Conservation (phyloP, 805 yeast genomes). For the Suhomyces sp. region DNA sequence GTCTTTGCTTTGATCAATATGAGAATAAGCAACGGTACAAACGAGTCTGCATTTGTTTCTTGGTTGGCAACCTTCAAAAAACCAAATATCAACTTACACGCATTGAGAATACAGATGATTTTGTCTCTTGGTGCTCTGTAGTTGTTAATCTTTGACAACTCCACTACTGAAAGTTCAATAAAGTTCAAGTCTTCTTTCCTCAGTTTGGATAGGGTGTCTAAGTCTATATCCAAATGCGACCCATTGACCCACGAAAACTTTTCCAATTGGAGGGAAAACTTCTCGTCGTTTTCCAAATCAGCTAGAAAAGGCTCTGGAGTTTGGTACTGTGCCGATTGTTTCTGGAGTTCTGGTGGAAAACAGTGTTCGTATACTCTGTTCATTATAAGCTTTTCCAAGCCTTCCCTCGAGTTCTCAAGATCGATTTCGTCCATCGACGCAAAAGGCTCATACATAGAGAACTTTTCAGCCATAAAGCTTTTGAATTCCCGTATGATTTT, state of each 20-base stretch:
- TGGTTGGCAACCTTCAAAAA: slow-evolving; percentile 67
- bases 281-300: slow-evolving; percentile 61
- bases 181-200: slow-evolving; percentile 31
- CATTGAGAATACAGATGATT: slow-evolving; percentile 82
- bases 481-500: slow-evolving; percentile 78
- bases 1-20: slow-evolving; percentile 72
- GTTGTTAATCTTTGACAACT: slow-evolving; percentile 71
- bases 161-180: slow-evolving; percentile 64
- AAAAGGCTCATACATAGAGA: slow-evolving; percentile 69
- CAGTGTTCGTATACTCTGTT: slow-evolving; percentile 75
- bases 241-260: slow-evolving; percentile 73
- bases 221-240: slow-evolving; percentile 72
- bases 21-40: slow-evolving; percentile 83
- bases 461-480: slow-evolving; percentile 61
- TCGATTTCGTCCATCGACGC: slow-evolving; percentile 53
- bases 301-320: slow-evolving; percentile 46
- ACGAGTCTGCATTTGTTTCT: slow-evolving; percentile 86
- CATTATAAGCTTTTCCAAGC: slow-evolving; percentile 90
- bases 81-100: slow-evolving; percentile 91
- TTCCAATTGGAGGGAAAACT: slow-evolving; percentile 49
- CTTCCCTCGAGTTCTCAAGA: slow-evolving; percentile 76
- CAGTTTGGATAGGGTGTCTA: slow-evolving; percentile 34
- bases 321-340: slow-evolving; percentile 13
- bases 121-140: slow-evolving; percentile 95
- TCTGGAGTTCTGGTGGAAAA: slow-evolving; percentile 72